Conservation (phyloP, 2,329 filamentous ascomycete genomes). For the Clonostachys rosea region DNA sequence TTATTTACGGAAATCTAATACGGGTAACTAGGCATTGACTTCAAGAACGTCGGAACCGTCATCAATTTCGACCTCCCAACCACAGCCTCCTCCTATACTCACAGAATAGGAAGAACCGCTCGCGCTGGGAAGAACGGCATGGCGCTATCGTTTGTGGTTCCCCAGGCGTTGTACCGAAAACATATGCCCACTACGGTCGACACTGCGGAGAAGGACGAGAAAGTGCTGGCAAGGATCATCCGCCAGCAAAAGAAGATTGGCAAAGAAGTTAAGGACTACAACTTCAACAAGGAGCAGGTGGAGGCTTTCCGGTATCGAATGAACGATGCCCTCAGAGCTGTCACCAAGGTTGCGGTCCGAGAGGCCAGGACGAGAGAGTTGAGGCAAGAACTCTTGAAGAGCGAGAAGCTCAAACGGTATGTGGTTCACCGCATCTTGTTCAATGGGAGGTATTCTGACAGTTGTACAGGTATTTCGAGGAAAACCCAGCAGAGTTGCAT, state of each 20-base stretch:
- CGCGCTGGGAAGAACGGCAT: slow-evolving; percentile 89
- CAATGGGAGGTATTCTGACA: background rate
- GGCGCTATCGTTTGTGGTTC: slow-evolving; percentile 92
- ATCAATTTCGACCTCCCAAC: slow-evolving; percentile 95
- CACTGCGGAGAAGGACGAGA: slow-evolving; percentile 78
- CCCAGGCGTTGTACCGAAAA: slow-evolving; percentile 76
- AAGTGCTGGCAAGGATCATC: slow-evolving; percentile 73
- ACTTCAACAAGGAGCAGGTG: slow-evolving; percentile 91
- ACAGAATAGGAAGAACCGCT: slow-evolving; percentile 90
- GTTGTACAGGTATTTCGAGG: slow-evolving; percentile 73
- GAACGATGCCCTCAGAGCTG: slow-evolving; percentile 84
- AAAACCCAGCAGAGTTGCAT: slow-evolving; percentile 85
- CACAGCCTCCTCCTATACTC: slow-evolving; percentile 89
- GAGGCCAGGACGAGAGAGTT: slow-evolving; percentile 88
- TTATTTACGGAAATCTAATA: too few relatives aligned
- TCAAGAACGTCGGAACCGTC: slow-evolving; percentile 89
- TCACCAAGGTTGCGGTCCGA: slow-evolving; percentile 84
- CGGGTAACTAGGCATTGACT: slow-evolving; percentile 62
- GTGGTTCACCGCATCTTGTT: slow-evolving; percentile 1
- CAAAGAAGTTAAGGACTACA: slow-evolving; percentile 82
- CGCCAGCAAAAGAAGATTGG: slow-evolving; percentile 74
- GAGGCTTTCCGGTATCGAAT: slow-evolving; percentile 94
- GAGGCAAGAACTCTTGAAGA: slow-evolving; percentile 84
- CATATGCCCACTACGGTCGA: slow-evolving; percentile 81
- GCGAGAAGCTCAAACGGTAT: slow-evolving; percentile 79